Base-by-base conservation (phyloP, 495 filamentous ascomycete species). In the Xylaria longipes region DNA sequence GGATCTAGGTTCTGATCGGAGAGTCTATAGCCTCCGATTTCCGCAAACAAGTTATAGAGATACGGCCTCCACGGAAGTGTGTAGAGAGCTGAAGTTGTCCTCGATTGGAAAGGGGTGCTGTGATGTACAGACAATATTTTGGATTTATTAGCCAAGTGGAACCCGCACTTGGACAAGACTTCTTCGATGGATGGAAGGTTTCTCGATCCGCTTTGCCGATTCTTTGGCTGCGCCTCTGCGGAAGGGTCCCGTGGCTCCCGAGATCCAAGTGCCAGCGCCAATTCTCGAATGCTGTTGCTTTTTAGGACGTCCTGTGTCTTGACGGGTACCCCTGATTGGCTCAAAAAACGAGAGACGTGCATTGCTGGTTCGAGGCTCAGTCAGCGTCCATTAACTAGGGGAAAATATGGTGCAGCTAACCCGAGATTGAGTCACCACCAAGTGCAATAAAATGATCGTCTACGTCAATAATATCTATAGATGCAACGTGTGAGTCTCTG, bases 341-440 rank as follows among this genome's bases (percentile, higher is more conserved):
- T 63, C n/a, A 63, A 43, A 27, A 63, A 63, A 37, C 60, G 60
- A 11, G 60, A 63, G 22, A 63, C 60, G 14, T 63, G 31, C 60
- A 63, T 63, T 63, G 60, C 60, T 61, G 22, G 33, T 31, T 31
- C 12, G 33, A 39, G 15, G 57, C 14, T 58, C 5, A 11, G 57
- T 61, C 39, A 61, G 57, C 20, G 20, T 29, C 1, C 20, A 7
- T 37, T 37, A 37, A 8, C 33, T 22, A 8, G 20, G 31, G 33
- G 12, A 37, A 58, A 37, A 7, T 14, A 6, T 31, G 39, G 20
- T 29, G 11, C 17, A 31, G 22, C 57, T 61, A n/a, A 61, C 57
- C 88, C n/a, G 85, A 83, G 60, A 91, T 87, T 0, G 89, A 91
- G 70, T 91, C 89, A 64, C 89, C 89, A 29, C 89, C 89, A 12